Percentiles rank a stretch among this genome's conserved stretches.
Conservation (phyloP, 2,329 filamentous ascomycete genomes). For the Aureobasidium subglaciale region DNA sequence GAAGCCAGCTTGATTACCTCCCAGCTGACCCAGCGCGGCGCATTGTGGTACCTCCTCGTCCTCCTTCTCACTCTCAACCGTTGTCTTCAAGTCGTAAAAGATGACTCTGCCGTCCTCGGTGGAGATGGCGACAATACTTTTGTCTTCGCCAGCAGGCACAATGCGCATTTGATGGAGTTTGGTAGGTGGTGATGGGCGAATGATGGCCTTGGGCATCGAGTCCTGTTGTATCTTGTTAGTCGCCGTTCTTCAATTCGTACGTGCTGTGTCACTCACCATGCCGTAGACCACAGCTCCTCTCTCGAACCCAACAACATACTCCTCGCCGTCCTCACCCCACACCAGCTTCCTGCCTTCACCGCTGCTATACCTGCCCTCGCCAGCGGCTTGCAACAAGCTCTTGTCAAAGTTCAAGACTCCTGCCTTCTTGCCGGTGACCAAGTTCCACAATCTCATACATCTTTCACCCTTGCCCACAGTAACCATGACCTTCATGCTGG, state of each 20-base stretch:
- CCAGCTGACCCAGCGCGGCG: slow-evolving; percentile 63
- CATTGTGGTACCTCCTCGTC: slow-evolving; percentile 39
- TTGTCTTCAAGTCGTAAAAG: slow-evolving; percentile 65
- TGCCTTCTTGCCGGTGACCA: slow-evolving; percentile 93
- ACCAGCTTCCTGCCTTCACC: slow-evolving; percentile 77
- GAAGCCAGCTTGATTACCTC: slow-evolving; percentile 61
- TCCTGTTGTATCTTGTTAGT: slow-evolving; percentile 39
- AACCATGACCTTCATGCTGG: slow-evolving; percentile 94
- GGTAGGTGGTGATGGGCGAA: slow-evolving; percentile 59
- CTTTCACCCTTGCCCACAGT: slow-evolving; percentile 84
- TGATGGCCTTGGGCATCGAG: slow-evolving; percentile 68
- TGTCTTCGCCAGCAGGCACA: slow-evolving; percentile 40
- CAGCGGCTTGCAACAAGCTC: slow-evolving; percentile 64
- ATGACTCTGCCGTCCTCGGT: slow-evolving; percentile 86
- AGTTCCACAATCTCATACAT: slow-evolving; percentile 90
- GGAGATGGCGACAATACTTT: slow-evolving; percentile 61
- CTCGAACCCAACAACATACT: slow-evolving; percentile 87
- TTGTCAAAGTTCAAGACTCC: slow-evolving; percentile 80
- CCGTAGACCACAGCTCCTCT: slow-evolving; percentile 77
- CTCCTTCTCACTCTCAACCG: slow-evolving; percentile 33
- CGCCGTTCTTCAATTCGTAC: background rate
- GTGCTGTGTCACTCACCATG: slow-evolving; percentile 46
- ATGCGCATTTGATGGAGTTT: slow-evolving; percentile 83
- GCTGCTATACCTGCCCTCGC: slow-evolving; percentile 67
- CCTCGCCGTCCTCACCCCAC: slow-evolving; percentile 71